Base-by-base conservation (phyloP, 192 early-diverging fungal genomes). In the Chytriomyces sp. region DNA sequence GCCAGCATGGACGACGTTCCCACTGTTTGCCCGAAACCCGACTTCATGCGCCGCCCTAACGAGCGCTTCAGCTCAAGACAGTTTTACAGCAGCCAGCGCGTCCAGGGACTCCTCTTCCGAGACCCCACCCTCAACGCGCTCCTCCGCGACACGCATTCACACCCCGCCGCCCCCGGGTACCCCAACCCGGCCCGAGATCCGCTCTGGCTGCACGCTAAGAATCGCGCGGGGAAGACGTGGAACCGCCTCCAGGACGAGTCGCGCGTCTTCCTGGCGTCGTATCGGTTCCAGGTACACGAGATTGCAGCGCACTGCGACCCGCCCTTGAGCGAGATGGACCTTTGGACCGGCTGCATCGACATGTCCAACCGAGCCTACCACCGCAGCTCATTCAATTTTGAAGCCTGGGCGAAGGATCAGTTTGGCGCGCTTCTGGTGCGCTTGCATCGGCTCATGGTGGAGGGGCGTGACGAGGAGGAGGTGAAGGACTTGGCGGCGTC, bases 1-100 rank as follows among this genome's bases (percentile, higher is more conserved):
- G 89, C 86, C 3, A 39, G 39, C 7, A 69, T 91, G 34, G 70
- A 58, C 19, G 31, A 40, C 0, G 82, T 83, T 7, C 71, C 88
- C 1, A 44, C 72, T 28, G 82, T 83, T 3, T 70, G 64, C 32
- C 26, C 25, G 12, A 89, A 81, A 31, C 92, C 92, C 5, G 89
- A 91, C 60, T 93, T 91, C 63, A 93, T 93, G 92, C 44, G 44
- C 1, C 2, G 17, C 22, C 17, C 44, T 2, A 49, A 49, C 3
- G 44, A 49, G 22, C 1, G 2, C 44, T 1, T 2, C 44, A 49
- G 22, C 2, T 10, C 7, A 7, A 44, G 41, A 44, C 19, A 10
- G 8, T 49, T n/a, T 22, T 49, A 49, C 44, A 49, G 22, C 0
- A 64, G 62, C 34, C 22, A 39, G 6, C 37, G 40, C n/a, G 62